Evolutionary conservation across 2,329 filamentous ascomycete species (phyloP), one percentile per base, ranked within the genome.

Genomic region (Beauveria caledonica): DNA sequence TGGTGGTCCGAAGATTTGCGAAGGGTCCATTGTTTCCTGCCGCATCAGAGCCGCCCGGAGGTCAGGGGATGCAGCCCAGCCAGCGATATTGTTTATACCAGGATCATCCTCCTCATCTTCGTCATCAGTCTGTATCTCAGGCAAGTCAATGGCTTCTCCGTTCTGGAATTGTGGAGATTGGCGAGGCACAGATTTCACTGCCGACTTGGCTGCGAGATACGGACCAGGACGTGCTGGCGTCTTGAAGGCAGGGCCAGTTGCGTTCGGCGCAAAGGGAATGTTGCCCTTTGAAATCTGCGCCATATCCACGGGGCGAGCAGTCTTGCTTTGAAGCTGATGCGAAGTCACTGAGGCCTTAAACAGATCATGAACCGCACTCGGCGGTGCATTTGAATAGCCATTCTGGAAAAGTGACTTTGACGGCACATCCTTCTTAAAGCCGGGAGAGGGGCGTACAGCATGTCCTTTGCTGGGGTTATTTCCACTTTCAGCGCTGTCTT

Each of bases 91-190:
- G 58, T 68, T 70, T 33, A 74, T 69, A 1, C 70, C 69, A 76
- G 90, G 86, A 52, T 80, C 73, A 15, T 88, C 84, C 6, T 93
- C 89, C 53, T 93, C 89, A 62, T 96, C 90, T 68, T 96, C 92
- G 33, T 91, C 92, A 70, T 99, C 95, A 1, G 94, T 97, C 64
- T 92, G 86, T 66, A 99, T 97, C 66, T 99, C 94, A 0, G 94
- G 93, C 3, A 99, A 84, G 66, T 94, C 88, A 68, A 99, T 97
- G 56, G 83, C 84, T 62, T 99, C 94, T 63, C 92, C 91, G 66
- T 91, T 93, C 63, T 88, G 89, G 75, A 95, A 96, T 57, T 90
- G 85, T 1, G 92, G 92, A 1, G 92, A 96, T 33, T 89, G 87
- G 65, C 85, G 82, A 19, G 82, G 74, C 2, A 74, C 78, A n/a